Base-by-base conservation (phyloP, 306 rosid species). In the Rosa chinensis region DNA sequence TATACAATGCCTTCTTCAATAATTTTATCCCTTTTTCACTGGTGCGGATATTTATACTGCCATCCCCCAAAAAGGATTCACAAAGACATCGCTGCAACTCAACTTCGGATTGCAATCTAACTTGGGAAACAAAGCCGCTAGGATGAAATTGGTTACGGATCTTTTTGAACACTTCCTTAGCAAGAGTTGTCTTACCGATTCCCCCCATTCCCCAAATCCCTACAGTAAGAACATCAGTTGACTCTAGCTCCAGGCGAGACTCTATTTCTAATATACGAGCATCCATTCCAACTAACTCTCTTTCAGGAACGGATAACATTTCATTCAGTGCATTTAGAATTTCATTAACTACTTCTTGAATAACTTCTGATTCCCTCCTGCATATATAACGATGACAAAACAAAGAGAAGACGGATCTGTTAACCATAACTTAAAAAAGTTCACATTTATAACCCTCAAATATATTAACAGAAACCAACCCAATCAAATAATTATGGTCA, bases 121-220 rank as follows among this genome's bases (percentile, higher is more conserved):
- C 63, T 13, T 45, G 0, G 1, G 43, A 1, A 10, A 72, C 10
- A 49, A 72, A 50, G 28, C 7, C 5, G 21, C 1, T 10, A 35
- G 1, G 1, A 4, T 72, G 4, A 72, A 72, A 72, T 18, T 50
- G 10, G 4, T 10, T 1, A 5, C 3, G 0, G 28, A 9, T 32
- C 48, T 8, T 35, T 4, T 50, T 45, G 25, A 32, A 50, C 7
- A 52, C 47, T 50, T 50, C 28, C 6, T 17, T 11, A 4, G 76
- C 76, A 10, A 72, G 28, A 72, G 63, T 50, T 17, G 76, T 32
- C 28, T 72, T 28, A 28, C 28, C 28, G 28, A 28, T 28, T 28
- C 28, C 28, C 44, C 44, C 45, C 59, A 72, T 32, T 23, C 75
- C 75, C 61, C 62, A 72, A 43, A 48, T 72, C 16, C 75, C 62